phyloP scores from a whole-genome alignment of 106 monocot genomes.

The Dendrobium catenatum region DNA sequence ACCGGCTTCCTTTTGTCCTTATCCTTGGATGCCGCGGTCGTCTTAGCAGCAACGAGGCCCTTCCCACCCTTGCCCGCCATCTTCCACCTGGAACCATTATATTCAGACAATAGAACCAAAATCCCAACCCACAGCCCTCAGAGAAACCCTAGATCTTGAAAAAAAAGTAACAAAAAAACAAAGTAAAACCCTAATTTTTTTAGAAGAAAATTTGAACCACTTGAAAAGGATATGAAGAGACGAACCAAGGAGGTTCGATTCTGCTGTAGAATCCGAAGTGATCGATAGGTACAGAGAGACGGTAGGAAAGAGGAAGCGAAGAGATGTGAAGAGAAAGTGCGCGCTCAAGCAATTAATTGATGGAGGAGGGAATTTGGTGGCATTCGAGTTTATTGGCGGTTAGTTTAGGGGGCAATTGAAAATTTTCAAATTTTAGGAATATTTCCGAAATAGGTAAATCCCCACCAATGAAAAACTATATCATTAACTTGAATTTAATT shows the following conservation, averaged over 20 bases:
- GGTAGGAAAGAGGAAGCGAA: not conserved
- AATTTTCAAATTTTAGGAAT: not conserved
- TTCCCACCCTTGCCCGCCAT: constrained; percentile 67
- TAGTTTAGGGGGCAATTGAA: not conserved
- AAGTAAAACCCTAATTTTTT: not conserved
- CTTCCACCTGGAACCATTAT: not conserved
- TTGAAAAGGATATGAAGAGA: not conserved
- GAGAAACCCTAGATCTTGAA: not conserved
- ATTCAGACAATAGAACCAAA: not conserved
- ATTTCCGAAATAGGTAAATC: not conserved
- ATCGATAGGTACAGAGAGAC: not conserved
- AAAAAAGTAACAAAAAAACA: not conserved
- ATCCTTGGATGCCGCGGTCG: constrained; percentile 40
- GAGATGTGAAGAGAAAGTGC: not conserved
- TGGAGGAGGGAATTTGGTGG: not conserved
- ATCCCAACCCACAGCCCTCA: not conserved
- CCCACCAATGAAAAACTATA: not conserved
- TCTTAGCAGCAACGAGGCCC: constrained; percentile 45
- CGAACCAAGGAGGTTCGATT: not conserved
- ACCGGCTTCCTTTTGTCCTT: constrained; percentile 57
- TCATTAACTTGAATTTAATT: too few species aligned
- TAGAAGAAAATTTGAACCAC: too few species aligned
- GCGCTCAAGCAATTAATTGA: not conserved
- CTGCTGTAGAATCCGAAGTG: not conserved
- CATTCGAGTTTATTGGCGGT: not conserved